Evolutionary conservation across 2,329 filamentous ascomycete genomes (phyloP), one percentile per base, ranked within the genome.

Genomic region (Metarhizium robertsii): DNA sequence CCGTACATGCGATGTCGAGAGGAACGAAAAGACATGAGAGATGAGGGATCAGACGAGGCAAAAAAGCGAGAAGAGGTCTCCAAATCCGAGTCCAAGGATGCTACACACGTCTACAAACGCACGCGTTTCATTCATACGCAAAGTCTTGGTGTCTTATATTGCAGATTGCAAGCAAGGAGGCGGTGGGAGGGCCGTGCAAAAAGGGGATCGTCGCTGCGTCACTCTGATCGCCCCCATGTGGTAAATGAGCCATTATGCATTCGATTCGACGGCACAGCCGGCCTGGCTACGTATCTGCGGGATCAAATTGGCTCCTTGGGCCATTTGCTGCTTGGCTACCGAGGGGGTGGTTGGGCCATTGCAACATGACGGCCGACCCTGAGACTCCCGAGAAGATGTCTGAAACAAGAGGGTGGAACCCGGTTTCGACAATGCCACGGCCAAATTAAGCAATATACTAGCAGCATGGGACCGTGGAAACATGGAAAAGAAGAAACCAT

Each of bases 351-450:
- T 51, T 51, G 13, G 48, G 52, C 13, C 45, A 14, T 42, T 54
- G 52, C 47, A 50, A 54, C 52, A 16, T 43, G 55, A 54, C 20
- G 48, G 34, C 40, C 47, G 25, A 51, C 29, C 29, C 32, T 57
- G 55, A 54, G 49, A 54, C 49, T 56, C 18, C 49, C 20, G 30
- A 36, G 11, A 52, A 30, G 5, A 43, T 43, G 46, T 52, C 48
- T 54, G 52, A 54, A 54, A 50, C 48, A 10, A 18, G 32, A 34
- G 32, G 34, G 52, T 51, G 48, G 48, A 40, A 50, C 36, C 18
- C 25, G 25, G 8, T 14, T 18, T 49, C 34, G 53, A 50, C 53
- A 36, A 50, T 50, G 36, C 38, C 25, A 30, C 36, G 54, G 36
- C 50, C 42, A 50, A 11, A 18, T 34, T 7, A 7, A 34, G 32